Percentiles rank a stretch among this genome's conserved stretches.
Conservation (phyloP, 768 basidiomycete genomes). For the Panaeolus cyanescens region DNA sequence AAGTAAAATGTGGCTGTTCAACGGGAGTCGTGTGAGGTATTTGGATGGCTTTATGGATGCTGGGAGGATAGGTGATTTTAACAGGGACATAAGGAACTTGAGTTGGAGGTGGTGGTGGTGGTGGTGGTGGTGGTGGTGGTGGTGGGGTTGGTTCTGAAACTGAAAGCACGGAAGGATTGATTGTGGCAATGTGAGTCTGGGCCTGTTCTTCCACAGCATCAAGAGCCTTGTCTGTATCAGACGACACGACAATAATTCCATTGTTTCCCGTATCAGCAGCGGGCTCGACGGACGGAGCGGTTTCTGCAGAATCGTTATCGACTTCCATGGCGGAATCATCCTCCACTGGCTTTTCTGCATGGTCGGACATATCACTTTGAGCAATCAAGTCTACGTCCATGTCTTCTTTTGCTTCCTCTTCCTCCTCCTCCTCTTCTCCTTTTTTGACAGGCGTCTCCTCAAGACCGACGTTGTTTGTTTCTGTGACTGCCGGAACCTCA, state of each 20-base stretch:
- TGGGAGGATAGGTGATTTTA: constrained; percentile 20
- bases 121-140: neutral
- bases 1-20: constrained; percentile 15
- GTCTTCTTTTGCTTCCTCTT: constrained; percentile 8
- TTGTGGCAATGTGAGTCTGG: neutral
- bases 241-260: neutral
- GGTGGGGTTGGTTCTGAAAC: neutral
- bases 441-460: neutral
- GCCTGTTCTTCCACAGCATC: neutral
- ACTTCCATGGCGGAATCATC: constrained; percentile 12
- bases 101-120: neutral
- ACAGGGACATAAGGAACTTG: constrained; percentile 10
- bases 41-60: constrained; percentile 26
- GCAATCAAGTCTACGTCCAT: neutral
- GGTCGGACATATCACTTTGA: neutral
- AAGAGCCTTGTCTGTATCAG: neutral
- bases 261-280: no score
- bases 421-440: constrained; percentile 5
- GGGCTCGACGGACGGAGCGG: no score
- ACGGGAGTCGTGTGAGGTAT: constrained; percentile 18
- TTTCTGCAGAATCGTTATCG: constrained; percentile 5
- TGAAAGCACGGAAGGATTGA: neutral
- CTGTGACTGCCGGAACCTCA: neutral
- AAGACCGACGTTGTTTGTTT: neutral
- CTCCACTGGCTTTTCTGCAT: neutral